Percentiles rank a stretch among this genome's conserved stretches.
These are phyloP conservation scores for Botrytis deweyae DNA, from an alignment of 2,329 filamentous ascomycete genomes.

Conservation along the genomic window DNA sequence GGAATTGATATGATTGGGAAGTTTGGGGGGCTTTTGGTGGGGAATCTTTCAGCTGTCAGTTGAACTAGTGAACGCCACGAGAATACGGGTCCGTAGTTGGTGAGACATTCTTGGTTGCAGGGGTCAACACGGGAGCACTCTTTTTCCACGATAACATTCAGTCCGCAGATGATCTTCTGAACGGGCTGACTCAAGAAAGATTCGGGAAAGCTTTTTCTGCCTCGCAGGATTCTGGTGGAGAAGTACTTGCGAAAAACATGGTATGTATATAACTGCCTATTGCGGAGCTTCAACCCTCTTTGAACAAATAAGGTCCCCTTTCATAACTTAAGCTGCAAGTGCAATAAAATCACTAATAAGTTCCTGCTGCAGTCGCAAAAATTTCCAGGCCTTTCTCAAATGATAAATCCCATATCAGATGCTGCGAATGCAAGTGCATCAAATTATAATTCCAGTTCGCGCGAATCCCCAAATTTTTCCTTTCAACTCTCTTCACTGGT, in stretches of 20 bases:
- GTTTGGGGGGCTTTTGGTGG: not conserved
- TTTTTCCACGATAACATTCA: not conserved
- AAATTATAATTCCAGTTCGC: not conserved
- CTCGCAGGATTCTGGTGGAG: not conserved
- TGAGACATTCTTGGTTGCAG: not conserved
- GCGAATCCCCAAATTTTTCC: not conserved
- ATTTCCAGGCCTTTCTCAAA: not conserved
- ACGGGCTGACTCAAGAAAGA: not conserved
- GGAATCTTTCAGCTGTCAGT: constrained; percentile 11
- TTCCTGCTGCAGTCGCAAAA: not conserved
- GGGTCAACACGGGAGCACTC: not conserved
- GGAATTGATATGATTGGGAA: not conserved
- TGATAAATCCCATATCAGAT: not conserved
- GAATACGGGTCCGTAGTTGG: not conserved
- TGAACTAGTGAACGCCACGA: constrained; percentile 1
- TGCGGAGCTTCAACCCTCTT: not conserved
- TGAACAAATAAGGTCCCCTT: not conserved
- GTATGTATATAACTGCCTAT: not conserved
- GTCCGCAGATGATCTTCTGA: not conserved
- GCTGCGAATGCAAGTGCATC: not conserved
- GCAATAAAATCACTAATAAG: not conserved
- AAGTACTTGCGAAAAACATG: not conserved
- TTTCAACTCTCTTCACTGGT: constrained; percentile 66
- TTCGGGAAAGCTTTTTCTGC: not conserved
- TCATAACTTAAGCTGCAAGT: not conserved